phyloP scores from a whole-genome alignment of 495 filamentous ascomycete genomes.

The Tuber brumale region DNA sequence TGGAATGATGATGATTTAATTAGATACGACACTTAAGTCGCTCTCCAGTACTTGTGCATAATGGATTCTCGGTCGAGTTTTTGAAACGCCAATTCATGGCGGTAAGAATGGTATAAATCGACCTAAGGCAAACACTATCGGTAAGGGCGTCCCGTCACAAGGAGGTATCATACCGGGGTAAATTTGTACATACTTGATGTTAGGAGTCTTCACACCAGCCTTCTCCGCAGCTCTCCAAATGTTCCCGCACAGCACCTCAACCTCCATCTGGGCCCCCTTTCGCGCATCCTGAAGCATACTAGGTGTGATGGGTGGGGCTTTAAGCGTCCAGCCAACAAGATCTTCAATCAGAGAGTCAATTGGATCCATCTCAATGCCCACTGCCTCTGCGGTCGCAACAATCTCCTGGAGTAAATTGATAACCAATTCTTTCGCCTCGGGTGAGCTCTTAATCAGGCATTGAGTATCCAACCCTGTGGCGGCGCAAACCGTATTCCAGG shows the following conservation, averaged over 20 bases:
- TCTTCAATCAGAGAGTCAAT: slow-evolving; percentile 15
- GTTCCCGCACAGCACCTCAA: slow-evolving; percentile 49
- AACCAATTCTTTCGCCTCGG: slow-evolving; percentile 45
- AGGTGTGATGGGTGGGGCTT: slow-evolving; percentile 14
- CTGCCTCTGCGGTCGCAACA: slow-evolving; percentile 20
- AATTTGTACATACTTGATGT: slow-evolving; percentile 38
- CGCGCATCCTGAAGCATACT: slow-evolving; percentile 50
- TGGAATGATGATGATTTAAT: too few species aligned
- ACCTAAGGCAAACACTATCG: slow-evolving; percentile 7
- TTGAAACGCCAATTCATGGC: slow-evolving; percentile 29
- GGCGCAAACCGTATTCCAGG: slow-evolving; percentile 47
- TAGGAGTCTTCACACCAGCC: slow-evolving; percentile 43
- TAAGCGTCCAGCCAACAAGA: slow-evolving; percentile 11
- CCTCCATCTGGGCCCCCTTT: slow-evolving; percentile 45
- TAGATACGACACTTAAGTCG: too few species aligned
- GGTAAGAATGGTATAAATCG: slow-evolving; percentile 28
- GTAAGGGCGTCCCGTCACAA: not conserved
- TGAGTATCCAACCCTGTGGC: slow-evolving; percentile 50
- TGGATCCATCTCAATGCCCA: slow-evolving; percentile 12
- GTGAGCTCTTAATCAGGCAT: slow-evolving; percentile 41
- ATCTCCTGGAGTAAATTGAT: slow-evolving; percentile 47
- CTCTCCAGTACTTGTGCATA: too few species aligned
- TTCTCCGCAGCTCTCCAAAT: slow-evolving; percentile 44
- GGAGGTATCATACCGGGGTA: not conserved
- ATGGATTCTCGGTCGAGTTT: not conserved